A percentile compares a stretch with the other conserved stretches of the same genome.
Conservation (phyloP, 768 basidiomycete genomes). For the Wakefieldia striispora region DNA sequence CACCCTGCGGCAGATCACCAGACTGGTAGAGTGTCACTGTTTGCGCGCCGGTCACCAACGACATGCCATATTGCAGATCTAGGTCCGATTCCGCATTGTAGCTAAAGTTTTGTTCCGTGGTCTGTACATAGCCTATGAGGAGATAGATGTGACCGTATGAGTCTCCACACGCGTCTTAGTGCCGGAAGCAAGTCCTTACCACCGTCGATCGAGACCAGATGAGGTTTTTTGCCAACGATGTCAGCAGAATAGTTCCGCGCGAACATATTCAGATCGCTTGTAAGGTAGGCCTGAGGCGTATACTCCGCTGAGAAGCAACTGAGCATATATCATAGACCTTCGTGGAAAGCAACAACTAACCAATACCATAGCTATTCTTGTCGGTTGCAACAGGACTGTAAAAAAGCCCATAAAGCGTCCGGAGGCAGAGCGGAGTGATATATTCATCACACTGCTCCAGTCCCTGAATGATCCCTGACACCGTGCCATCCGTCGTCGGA, state of each 20-base stretch:
- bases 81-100: slow-evolving; percentile 32
- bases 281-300: slow-evolving; percentile 31
- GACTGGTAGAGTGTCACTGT: slow-evolving; percentile 33
- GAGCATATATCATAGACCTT: neutral
- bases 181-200: slow-evolving; percentile 17
- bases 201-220: slow-evolving; percentile 35
- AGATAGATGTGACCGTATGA: neutral
- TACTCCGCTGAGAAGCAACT: slow-evolving; percentile 28
- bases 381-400: slow-evolving; percentile 24
- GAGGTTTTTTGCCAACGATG: slow-evolving; percentile 26
- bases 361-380: slow-evolving; percentile 35
- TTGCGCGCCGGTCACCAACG: slow-evolving; percentile 28
- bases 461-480: slow-evolving; percentile 7
- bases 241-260: slow-evolving; percentile 20
- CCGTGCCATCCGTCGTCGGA: slow-evolving; percentile 18
- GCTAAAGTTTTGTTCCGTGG: slow-evolving; percentile 5
- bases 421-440: slow-evolving; percentile 33
- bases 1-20: slow-evolving; percentile 29
- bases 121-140: slow-evolving; percentile 27
- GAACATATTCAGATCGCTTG: slow-evolving; percentile 34
- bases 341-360: slow-evolving; percentile 10
- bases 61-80: slow-evolving; percentile 34
- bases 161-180: neutral
- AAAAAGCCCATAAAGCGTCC: slow-evolving; percentile 24
- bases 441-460: slow-evolving; percentile 23